Base-by-base conservation (phyloP, 2,329 filamentous ascomycete species). In the Colletotrichum echinochloae region DNA sequence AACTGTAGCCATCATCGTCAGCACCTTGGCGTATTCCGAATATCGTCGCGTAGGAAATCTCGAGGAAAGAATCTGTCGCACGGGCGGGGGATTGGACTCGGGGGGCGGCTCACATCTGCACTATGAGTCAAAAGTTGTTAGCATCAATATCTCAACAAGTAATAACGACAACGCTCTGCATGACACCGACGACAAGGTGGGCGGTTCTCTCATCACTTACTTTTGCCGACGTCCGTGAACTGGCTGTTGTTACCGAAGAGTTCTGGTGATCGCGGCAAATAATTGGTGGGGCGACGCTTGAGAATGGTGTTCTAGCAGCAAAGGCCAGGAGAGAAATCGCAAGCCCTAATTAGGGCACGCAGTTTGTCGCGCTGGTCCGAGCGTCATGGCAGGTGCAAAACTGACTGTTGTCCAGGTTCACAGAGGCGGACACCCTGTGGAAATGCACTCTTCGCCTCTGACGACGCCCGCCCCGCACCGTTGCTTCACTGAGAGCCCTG, bases 41-140 rank as follows among this genome's bases (percentile, higher is more conserved):
- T 51, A 65, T 65, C 54, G 71, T 70, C 70, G 73, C 72, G 33
- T 49, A 26, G 30, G 65, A 68, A 61, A 66, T 28, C 12, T 30
- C 14, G 11, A 11, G n/a, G 20, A 16, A 55, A 55, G 12, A 26
- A 44, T 7, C 33, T 51, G 54, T 51, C 55, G 41, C 33, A 51
- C 46, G 55, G 55, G 75, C 72, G 74, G 71, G 54, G 30, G 41
- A 46, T 23, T 60, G 56, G 35, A 28, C 4, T 65, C 70, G 68
- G 75, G 75, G 74, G 76, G 74, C 74, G 74, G 79, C 92, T 92
- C 90, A 95, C 93, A 96, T 96, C 91, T 96, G 93, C 93, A 96
- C 93, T 95, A 77, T 79, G 82, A 77, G 72, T 76, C 46, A 63
- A 52, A 51, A 59, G 74, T 64, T 55, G 74, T 80, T 73, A 76